A percentile compares a stretch with the other conserved stretches of the same genome.
phyloP scores from a whole-genome alignment of 768 basidiomycete species.

The Auricularia sp. region DNA sequence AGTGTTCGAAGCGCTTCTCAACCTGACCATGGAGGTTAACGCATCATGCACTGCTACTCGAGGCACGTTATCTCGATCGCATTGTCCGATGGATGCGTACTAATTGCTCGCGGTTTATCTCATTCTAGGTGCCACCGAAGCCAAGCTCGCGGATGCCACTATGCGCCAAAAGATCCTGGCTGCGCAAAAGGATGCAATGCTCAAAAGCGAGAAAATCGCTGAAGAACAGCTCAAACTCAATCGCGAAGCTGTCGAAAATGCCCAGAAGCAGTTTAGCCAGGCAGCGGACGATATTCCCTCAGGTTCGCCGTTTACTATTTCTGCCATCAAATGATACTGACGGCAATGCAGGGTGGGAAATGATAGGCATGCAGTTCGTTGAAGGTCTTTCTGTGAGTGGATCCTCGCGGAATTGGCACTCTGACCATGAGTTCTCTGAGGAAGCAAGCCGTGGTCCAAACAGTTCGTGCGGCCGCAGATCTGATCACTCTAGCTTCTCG shows the following conservation, averaged over 20 bases:
- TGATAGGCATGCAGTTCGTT: neutral
- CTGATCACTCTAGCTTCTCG: too few relatives aligned
- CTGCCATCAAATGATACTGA: neutral
- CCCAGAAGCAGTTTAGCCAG: conserved; percentile 1
- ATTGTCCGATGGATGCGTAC: too few relatives aligned
- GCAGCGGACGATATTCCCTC: neutral
- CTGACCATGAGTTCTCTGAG: too few relatives aligned
- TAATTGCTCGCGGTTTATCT: too few relatives aligned
- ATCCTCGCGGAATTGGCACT: too few relatives aligned
- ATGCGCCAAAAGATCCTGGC: too few relatives aligned
- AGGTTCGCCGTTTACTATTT: neutral
- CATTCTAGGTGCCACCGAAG: too few relatives aligned
- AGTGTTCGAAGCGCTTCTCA: neutral
- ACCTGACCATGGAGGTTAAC: conserved; percentile 1
- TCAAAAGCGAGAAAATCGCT: neutral
- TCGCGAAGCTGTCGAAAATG: neutral
- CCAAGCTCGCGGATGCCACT: too few relatives aligned
- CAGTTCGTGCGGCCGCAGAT: too few relatives aligned
- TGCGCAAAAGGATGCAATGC: neutral
- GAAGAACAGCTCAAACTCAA: neutral
- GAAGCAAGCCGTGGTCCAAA: too few relatives aligned
- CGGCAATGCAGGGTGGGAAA: neutral
- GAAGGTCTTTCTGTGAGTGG: too few relatives aligned
- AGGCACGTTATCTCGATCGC: neutral
- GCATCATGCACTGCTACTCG: neutral